Percentiles rank a stretch among this genome's conserved stretches.
Evolutionary conservation across 106 monocot genomes (phyloP).

Genomic region (Ottelia alismoides): DNA sequence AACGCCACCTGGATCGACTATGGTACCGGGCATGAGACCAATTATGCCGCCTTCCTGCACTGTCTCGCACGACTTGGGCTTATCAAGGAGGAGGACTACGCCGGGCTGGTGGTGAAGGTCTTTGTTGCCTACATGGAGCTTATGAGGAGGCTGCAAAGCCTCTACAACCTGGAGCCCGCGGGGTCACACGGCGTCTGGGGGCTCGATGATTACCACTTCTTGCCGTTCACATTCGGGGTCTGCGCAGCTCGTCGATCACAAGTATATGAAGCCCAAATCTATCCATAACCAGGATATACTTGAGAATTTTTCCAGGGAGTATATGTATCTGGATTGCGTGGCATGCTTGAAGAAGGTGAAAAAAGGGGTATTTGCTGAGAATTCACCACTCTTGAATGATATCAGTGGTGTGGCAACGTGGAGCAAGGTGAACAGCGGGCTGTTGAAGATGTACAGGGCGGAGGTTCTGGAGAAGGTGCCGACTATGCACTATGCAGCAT

Average conservation of each 20-base stretch:
- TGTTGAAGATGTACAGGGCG: conserved; percentile 98
- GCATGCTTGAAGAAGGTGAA: conserved; percentile 85
- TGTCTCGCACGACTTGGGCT: conserved; percentile 73
- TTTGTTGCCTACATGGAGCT: conserved; percentile 56
- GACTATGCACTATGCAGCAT: conserved; percentile 99
- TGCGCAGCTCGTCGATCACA: conserved; percentile 87
- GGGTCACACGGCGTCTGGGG: conserved; percentile 98
- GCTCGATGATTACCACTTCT: conserved; percentile 87
- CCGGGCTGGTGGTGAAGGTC: conserved; percentile 44
- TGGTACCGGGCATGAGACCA: conserved; percentile 96
- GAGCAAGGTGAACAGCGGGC: conserved; percentile 80
- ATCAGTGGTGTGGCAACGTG: conserved; percentile 81
- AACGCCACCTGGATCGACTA: conserved; percentile 83
- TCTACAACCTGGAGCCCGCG: conserved; percentile 73
- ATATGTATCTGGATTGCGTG: conserved; percentile 72
- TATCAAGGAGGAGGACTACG: conserved; percentile 58
- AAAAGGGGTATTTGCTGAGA: conserved; percentile 89
- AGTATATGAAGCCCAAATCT: conserved; percentile 97
- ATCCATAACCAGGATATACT: conserved; percentile 88
- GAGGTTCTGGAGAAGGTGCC: conserved; percentile 99
- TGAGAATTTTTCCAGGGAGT: conserved; percentile 78
- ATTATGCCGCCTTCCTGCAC: conserved; percentile 76
- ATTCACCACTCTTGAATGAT: conserved; percentile 94
- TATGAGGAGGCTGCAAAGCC: conserved; percentile 74
- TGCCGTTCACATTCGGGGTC: conserved; percentile 86